phyloP scores from a whole-genome alignment of 2,329 filamentous ascomycete species.

The Ceratocystis harringtonii region DNA sequence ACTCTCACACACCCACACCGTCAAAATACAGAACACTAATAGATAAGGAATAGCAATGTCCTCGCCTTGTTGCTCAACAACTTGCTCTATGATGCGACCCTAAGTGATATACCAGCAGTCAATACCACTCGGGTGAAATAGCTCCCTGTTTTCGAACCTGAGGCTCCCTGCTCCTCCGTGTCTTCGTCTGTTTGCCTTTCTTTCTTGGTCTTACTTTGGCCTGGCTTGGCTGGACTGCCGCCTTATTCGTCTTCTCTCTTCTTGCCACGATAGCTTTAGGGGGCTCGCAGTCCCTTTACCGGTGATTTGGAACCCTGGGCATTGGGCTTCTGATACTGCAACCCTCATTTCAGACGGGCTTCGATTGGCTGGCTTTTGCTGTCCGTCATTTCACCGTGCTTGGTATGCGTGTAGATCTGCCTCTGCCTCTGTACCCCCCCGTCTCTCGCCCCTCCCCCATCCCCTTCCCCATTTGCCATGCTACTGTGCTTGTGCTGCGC shows the following conservation, averaged over 20 bases:
- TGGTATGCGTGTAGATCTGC: too few relatives aligned
- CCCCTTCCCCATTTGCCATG: background rate
- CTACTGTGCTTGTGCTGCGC: too few relatives aligned
- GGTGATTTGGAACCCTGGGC: background rate
- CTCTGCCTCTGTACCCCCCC: too few relatives aligned
- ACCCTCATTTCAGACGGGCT: background rate
- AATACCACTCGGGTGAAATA: background rate
- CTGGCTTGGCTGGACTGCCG: background rate
- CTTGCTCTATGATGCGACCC: background rate
- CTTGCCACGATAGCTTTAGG: background rate
- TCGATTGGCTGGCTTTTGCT: background rate
- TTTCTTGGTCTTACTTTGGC: too few relatives aligned
- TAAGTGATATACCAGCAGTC: background rate
- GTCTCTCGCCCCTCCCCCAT: too few relatives aligned
- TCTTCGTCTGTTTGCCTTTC: background rate
- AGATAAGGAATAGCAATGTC: constrained; percentile 5
- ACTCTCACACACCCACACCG: background rate
- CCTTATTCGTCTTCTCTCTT: background rate
- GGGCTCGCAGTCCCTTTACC: background rate
- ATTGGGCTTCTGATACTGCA: background rate
- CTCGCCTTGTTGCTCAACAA: constrained; percentile 1
- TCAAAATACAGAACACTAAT: background rate
- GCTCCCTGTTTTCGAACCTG: background rate
- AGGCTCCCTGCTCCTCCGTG: background rate
- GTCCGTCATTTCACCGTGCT: background rate